Base-by-base conservation (phyloP, 2,329 filamentous ascomycete genomes). In the Fusarium ambrosium region DNA sequence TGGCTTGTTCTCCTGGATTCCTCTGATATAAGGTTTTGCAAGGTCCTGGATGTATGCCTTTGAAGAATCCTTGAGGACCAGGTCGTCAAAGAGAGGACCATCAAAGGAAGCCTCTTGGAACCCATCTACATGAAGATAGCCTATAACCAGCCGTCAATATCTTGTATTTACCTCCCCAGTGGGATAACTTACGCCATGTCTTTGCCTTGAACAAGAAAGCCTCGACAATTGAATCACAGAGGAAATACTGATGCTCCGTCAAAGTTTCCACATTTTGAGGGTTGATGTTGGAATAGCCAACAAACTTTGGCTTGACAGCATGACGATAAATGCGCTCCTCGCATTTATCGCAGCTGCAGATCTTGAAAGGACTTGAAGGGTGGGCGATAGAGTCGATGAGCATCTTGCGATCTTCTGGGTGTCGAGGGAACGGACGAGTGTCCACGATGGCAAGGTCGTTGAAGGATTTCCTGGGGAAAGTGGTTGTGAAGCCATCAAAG, bases 181-280 rank as follows among this genome's bases (percentile, higher is more conserved):
- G 4, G 29, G 11, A 14, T 16, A 55, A 55, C 51, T 55, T 11
- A 55, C 51, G 51, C 51, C 51, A 55, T 20, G 51, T 22, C n/a
- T 55, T 55, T 34, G 51, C 7, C 51, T 55, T 55, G 51, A 55
- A 55, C 11, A 55, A 55, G 29, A 55, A 55, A 34, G 51, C 51
- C 27, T 55, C 51, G 11, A 55, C 51, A 7, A 55, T 55, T 4
- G 51, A 55, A 10, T 55, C 51, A 3, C 51, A 55, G n/a, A 55
- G 51, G 29, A 55, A 55, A 20, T 55, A 55, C 7, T 55, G 51
- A 55, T 55, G 51, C 27, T 55, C 51, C 5, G 51, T 55, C 51
- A 55, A 55, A 13, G 11, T 2, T 4, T 55, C 51, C n/a, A 34
- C 51, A 3, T 34, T 34, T 13, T 55, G 51, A 3, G 51, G 51